Conservation (phyloP, 1,139 yeast species). For the Candida tetrigidarum region DNA sequence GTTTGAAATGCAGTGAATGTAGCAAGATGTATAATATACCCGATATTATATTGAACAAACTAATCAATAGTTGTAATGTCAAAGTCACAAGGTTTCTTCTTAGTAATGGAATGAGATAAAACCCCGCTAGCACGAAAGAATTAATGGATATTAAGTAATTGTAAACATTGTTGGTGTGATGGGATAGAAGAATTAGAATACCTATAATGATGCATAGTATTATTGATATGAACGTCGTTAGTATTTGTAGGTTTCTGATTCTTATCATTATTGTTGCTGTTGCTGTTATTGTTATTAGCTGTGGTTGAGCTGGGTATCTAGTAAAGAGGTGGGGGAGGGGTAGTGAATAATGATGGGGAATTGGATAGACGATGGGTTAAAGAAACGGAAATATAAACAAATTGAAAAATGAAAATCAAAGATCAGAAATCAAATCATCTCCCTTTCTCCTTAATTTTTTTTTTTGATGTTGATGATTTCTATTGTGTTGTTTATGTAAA, state of each 20-base stretch:
- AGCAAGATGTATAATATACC: conserved; percentile 21
- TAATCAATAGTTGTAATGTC: conserved; percentile 15
- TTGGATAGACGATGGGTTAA: background rate
- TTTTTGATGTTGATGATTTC: background rate
- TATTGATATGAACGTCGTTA: conserved; percentile 7
- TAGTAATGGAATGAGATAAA: conserved; percentile 8
- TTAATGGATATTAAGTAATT: conserved; percentile 11
- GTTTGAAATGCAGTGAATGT: background rate
- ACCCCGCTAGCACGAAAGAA: conserved; percentile 11
- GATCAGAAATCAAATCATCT: too few species aligned
- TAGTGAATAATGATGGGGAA: background rate
- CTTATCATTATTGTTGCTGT: background rate
- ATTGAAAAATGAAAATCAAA: background rate
- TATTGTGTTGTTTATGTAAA: conserved; percentile 1
- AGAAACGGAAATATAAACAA: background rate
- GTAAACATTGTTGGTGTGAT: conserved; percentile 7
- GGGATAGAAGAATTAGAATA: conserved; percentile 8
- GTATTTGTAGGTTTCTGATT: conserved; percentile 12
- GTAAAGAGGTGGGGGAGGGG: background rate
- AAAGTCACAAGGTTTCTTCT: conserved; percentile 7
- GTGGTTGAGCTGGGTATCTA: too few species aligned
- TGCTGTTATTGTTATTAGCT: background rate
- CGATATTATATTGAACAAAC: conserved; percentile 21
- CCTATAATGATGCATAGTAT: conserved; percentile 10
- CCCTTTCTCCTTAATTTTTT: too few species aligned